A percentile compares a stretch with the other conserved stretches of the same genome.
phyloP scores from a whole-genome alignment of 1,284 basidiomycete genomes.

The Pseudozyma tsukubaensis region DNA sequence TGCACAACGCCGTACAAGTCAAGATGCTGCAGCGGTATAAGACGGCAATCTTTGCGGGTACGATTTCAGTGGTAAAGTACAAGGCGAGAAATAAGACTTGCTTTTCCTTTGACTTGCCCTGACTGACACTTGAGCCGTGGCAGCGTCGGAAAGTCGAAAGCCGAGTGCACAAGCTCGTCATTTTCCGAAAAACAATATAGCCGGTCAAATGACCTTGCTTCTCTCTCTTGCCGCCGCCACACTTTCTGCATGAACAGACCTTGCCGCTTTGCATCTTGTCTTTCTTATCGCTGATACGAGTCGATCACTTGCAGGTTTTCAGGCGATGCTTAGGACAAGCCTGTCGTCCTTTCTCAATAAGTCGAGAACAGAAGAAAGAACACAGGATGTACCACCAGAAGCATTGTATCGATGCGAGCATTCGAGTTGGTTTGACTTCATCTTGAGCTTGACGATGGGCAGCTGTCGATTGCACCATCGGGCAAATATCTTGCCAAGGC shows the following conservation, averaged over 20 bases:
- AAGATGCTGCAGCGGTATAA: too few species aligned
- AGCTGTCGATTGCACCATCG: conserved; percentile 25
- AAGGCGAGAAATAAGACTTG: too few species aligned
- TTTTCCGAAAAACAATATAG: background rate
- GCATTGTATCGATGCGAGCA: too few species aligned
- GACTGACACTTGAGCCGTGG: too few species aligned
- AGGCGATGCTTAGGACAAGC: too few species aligned
- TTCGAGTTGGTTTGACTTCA: background rate
- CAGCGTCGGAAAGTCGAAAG: background rate
- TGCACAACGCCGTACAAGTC: too few species aligned
- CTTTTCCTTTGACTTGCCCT: too few species aligned
- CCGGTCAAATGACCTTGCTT: conserved; percentile 1
- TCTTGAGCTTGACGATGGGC: background rate
- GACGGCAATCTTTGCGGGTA: too few species aligned
- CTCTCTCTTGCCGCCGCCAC: background rate
- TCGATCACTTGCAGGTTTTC: too few species aligned
- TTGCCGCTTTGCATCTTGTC: background rate
- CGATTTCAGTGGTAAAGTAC: too few species aligned
- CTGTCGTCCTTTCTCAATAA: too few species aligned
- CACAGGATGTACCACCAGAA: background rate
- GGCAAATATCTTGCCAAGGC: conserved; percentile 17
- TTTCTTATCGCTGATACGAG: too few species aligned
- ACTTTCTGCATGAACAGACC: background rate
- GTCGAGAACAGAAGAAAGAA: background rate
- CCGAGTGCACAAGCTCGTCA: background rate